Evolutionary conservation across 202 grass and related monocot species (phyloP).

Genomic region (Panicum virgatum): DNA sequence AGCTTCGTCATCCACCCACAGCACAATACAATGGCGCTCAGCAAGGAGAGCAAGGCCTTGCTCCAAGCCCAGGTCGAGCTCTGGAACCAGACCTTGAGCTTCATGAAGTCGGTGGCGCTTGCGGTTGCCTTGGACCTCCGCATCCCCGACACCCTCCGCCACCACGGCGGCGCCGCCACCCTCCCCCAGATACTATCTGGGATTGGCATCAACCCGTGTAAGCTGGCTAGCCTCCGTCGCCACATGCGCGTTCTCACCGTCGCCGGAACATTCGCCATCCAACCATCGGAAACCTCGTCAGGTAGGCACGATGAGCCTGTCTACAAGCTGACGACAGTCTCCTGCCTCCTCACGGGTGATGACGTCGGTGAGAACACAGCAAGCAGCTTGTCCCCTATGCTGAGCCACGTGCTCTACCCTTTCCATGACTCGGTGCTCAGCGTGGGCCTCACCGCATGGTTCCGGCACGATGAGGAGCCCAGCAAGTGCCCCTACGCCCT

Average conservation of each 20-base stretch:
- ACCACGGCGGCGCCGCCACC: constrained; percentile 38
- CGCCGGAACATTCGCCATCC: constrained; percentile 33
- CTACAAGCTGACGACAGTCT: constrained; percentile 45
- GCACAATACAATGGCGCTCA: constrained; percentile 2
- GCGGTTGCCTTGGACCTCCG: constrained; percentile 51
- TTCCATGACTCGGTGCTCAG: background rate
- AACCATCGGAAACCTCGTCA: background rate
- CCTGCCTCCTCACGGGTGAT: background rate
- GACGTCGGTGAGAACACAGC: background rate
- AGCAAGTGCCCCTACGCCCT: background rate
- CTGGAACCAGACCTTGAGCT: constrained; percentile 40
- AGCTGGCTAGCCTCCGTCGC: constrained; percentile 26
- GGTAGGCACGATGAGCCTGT: background rate
- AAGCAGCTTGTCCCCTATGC: background rate
- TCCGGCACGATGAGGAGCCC: constrained; percentile 2
- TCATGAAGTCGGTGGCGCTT: constrained; percentile 51
- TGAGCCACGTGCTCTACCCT: constrained; percentile 14
- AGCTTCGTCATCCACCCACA: background rate
- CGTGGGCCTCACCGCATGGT: constrained; percentile 37
- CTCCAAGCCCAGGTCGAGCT: constrained; percentile 51
- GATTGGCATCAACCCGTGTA: constrained; percentile 28
- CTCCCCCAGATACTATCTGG: constrained; percentile 21
- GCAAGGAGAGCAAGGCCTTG: background rate
- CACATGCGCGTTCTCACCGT: constrained; percentile 56
- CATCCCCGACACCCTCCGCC: constrained; percentile 47